A percentile compares a stretch with the other conserved stretches of the same genome.
Conservation (phyloP, 2,329 filamentous ascomycete genomes). For the Trematosphaeria pertusa region DNA sequence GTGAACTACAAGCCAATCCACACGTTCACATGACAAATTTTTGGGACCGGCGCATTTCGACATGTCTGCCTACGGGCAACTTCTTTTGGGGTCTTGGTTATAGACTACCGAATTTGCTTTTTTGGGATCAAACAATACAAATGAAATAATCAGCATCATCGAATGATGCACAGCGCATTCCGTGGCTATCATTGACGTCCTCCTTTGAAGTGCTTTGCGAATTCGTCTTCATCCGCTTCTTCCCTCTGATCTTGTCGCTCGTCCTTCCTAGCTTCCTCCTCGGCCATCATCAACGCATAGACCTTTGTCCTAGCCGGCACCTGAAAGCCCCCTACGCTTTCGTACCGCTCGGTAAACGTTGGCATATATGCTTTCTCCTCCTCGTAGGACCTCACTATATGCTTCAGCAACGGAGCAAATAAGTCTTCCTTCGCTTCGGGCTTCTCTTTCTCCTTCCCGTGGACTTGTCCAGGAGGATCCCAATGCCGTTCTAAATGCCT, state of each 20-base stretch:
- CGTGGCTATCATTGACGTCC: too few relatives aligned
- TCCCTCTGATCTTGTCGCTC: too few relatives aligned
- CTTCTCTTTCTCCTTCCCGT: too few relatives aligned
- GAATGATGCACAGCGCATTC: slow-evolving; percentile 4
- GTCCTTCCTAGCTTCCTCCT: too few relatives aligned
- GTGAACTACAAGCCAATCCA: neutral
- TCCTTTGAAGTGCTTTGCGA: too few relatives aligned
- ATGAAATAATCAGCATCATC: slow-evolving; percentile 3
- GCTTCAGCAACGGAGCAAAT: neutral
- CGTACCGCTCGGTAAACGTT: slow-evolving; percentile 15
- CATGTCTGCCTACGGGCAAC: slow-evolving; percentile 5
- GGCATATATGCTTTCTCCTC: slow-evolving; percentile 1
- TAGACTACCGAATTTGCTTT: slow-evolving; percentile 3
- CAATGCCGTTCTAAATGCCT: too few relatives aligned
- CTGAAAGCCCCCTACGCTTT: slow-evolving; percentile 10
- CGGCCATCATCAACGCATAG: slow-evolving; percentile 2
- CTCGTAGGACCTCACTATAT: neutral
- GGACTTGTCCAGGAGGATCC: neutral
- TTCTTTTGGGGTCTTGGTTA: slow-evolving; percentile 1
- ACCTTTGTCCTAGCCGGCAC: slow-evolving; percentile 10
- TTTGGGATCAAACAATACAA: neutral
- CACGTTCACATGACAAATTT: neutral
- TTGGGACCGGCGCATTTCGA: neutral
- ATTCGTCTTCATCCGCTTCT: too few relatives aligned
- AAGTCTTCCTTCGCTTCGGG: neutral